Evolutionary conservation across 192 early-diverging fungal genomes (phyloP).

Genomic region (Gamsiella multidivaricata): DNA sequence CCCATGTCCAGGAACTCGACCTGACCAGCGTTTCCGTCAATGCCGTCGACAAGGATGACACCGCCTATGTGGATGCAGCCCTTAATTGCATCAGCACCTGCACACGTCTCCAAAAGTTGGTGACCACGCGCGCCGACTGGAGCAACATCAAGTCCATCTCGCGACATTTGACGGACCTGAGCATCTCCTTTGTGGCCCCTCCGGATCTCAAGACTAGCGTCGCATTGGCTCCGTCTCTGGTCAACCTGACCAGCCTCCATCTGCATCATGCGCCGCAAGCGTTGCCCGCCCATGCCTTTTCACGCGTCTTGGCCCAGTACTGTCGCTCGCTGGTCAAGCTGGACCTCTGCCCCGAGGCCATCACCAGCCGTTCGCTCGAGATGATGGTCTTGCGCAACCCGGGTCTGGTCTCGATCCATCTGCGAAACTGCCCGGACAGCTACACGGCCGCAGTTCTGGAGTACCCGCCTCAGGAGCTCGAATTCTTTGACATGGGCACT

Average conservation of each 20-base stretch:
- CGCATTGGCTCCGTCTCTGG: slow-evolving; percentile 31
- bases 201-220: slow-evolving; percentile 51
- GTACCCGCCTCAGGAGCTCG: slow-evolving; percentile 42
- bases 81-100: slow-evolving; percentile 45
- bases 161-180: slow-evolving; percentile 32
- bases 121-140: slow-evolving; percentile 49
- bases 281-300: slow-evolving; percentile 34
- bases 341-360: slow-evolving; percentile 36
- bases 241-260: slow-evolving; percentile 47
- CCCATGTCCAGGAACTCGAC: slow-evolving; percentile 38
- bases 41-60: slow-evolving; percentile 31
- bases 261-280: slow-evolving; percentile 46
- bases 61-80: slow-evolving; percentile 44
- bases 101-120: slow-evolving; percentile 47
- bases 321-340: slow-evolving; percentile 39
- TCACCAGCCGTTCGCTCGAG: slow-evolving; percentile 22
- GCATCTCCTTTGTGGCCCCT: slow-evolving; percentile 48
- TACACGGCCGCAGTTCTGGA: slow-evolving; percentile 39
- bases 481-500: slow-evolving; percentile 52
- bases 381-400: slow-evolving; percentile 36
- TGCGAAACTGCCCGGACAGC: slow-evolving; percentile 39
- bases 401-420: slow-evolving; percentile 28
- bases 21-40: slow-evolving; percentile 47
- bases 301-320: slow-evolving; percentile 42
- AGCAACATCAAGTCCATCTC: slow-evolving; percentile 43